Evolutionary conservation across 257 asterid genomes (phyloP).

Genomic region (Solanum raphanifolium): DNA sequence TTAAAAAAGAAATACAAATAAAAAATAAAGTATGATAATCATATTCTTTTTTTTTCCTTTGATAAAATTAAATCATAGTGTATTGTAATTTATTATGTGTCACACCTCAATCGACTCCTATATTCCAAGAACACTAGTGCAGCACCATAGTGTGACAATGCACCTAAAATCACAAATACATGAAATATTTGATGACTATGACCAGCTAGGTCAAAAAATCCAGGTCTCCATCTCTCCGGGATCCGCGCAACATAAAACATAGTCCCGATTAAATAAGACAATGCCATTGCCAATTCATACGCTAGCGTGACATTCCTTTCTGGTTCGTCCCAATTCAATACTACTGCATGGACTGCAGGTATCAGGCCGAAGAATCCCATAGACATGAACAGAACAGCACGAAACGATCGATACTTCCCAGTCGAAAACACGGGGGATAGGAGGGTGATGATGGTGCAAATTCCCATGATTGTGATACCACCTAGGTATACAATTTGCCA

Average conservation of each 20-base stretch:
- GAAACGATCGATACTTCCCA: constrained; percentile 48
- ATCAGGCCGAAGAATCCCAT: constrained; percentile 83
- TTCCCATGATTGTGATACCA: constrained; percentile 63
- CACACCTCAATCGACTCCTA: constrained; percentile 44
- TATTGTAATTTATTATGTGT: neutral
- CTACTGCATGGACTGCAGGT: constrained; percentile 63
- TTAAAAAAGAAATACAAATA: neutral
- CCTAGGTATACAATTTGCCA: constrained; percentile 73
- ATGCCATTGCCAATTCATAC: constrained; percentile 69
- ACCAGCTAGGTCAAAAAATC: constrained; percentile 84
- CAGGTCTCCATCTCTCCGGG: constrained; percentile 91
- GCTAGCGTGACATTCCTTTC: constrained; percentile 42
- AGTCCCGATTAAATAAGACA: constrained; percentile 63
- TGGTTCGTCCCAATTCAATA: constrained; percentile 67
- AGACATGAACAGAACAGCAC: constrained; percentile 60
- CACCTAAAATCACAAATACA: constrained; percentile 79
- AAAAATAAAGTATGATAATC: neutral
- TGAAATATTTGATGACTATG: constrained; percentile 97
- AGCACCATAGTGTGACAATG: constrained; percentile 92
- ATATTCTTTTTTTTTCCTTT: neutral
- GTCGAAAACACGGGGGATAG: constrained; percentile 63
- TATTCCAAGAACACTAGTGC: constrained; percentile 56
- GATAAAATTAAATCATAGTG: neutral
- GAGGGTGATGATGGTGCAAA: constrained; percentile 47
- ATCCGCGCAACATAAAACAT: constrained; percentile 51